Evolutionary conservation across 768 basidiomycete genomes (phyloP).

Genomic region (Coprinellus micaceus): DNA sequence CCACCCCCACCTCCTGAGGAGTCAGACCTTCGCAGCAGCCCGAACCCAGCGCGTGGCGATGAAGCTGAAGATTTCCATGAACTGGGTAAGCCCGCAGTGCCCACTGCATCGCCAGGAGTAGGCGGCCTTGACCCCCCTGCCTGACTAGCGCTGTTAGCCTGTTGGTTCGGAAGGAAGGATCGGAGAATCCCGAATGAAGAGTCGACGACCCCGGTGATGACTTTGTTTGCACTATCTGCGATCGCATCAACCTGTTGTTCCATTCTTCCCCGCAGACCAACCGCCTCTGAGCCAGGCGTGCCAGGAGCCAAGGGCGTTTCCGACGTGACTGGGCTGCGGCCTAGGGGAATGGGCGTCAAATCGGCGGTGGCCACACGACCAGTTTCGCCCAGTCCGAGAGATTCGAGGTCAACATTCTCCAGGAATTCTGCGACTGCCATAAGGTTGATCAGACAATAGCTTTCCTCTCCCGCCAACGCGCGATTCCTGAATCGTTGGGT

Average conservation of each 20-base stretch:
- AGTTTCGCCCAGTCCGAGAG: conserved; percentile 56
- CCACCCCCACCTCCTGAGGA: conserved; percentile 46
- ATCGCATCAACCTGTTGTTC: conserved; percentile 78
- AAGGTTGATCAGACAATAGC: conserved; percentile 90
- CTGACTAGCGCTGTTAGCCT: neutral
- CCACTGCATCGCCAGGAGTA: conserved; percentile 11
- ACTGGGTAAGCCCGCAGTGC: conserved; percentile 15
- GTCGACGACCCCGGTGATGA: conserved; percentile 86
- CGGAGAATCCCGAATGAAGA: conserved; percentile 85
- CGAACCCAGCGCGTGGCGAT: conserved; percentile 48
- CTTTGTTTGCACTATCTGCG: conserved; percentile 78
- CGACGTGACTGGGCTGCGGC: conserved; percentile 47
- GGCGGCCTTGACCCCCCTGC: conserved; percentile 9
- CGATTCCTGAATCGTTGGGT: conserved; percentile 59
- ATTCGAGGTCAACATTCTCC: conserved; percentile 86
- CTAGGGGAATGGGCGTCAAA: conserved; percentile 75
- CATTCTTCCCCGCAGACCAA: conserved; percentile 64
- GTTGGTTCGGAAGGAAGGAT: conserved; percentile 57
- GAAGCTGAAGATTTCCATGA: conserved; percentile 23
- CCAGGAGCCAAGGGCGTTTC: conserved; percentile 40
- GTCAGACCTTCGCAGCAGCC: conserved; percentile 52
- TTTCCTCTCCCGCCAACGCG: conserved; percentile 72
- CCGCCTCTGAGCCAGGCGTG: conserved; percentile 40
- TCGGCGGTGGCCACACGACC: conserved; percentile 63
- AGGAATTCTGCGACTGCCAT: conserved; percentile 95